A percentile compares a stretch with the other conserved stretches of the same genome.
phyloP scores from a whole-genome alignment of 2,329 filamentous ascomycete genomes.

The Botrytis sinoallii region DNA sequence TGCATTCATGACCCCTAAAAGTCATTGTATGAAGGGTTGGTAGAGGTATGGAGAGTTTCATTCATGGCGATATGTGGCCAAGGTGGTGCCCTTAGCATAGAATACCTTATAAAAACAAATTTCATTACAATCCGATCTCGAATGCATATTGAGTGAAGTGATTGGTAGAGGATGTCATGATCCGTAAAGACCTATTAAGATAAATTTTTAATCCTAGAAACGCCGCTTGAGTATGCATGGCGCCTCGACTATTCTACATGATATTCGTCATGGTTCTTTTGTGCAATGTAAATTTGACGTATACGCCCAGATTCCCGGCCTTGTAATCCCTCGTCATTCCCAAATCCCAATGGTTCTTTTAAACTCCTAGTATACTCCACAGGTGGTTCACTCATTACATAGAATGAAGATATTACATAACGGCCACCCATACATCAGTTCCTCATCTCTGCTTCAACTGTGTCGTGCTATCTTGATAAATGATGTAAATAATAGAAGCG shows the following conservation, averaged over 20 bases:
- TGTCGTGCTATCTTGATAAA: background rate
- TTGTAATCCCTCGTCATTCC: background rate
- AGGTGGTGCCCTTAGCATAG: conserved; percentile 22
- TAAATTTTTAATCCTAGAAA: background rate
- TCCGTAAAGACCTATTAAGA: background rate
- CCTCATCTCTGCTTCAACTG: background rate
- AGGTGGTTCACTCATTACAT: background rate
- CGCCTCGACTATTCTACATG: background rate
- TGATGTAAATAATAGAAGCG: background rate
- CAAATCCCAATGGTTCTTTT: background rate
- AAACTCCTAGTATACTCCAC: background rate
- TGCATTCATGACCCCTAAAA: conserved; percentile 3
- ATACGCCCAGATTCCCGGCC: background rate
- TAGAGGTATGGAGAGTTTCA: conserved; percentile 11
- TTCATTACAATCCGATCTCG: background rate
- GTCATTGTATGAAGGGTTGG: background rate
- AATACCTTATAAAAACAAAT: conserved; percentile 19
- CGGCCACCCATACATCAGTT: background rate
- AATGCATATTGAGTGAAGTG: background rate
- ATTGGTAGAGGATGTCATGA: background rate
- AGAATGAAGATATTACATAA: background rate
- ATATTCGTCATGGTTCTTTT: background rate
- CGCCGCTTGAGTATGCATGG: background rate
- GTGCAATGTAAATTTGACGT: background rate
- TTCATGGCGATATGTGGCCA: conserved; percentile 5